Evolutionary conservation across 2,329 filamentous ascomycete genomes (phyloP).

Genomic region (Clarireedia hainanense): DNA sequence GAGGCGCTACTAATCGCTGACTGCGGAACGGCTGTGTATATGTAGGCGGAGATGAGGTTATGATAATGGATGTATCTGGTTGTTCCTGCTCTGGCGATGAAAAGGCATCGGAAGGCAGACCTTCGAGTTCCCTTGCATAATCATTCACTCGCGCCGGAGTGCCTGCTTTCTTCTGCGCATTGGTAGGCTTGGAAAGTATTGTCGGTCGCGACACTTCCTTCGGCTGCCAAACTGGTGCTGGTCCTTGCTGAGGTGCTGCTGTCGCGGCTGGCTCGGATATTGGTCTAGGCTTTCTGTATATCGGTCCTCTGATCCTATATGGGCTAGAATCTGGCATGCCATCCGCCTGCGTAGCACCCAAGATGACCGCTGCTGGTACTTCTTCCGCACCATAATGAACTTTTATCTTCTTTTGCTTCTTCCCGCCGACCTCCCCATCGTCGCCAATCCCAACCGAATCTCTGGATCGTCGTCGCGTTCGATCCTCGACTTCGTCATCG

Average conservation of each 20-base stretch:
- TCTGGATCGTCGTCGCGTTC: slow-evolving; percentile 11
- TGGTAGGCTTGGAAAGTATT: slow-evolving; percentile 2
- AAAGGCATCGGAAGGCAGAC: slow-evolving; percentile 41
- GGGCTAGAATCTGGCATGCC: slow-evolving; percentile 36
- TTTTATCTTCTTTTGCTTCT: slow-evolving; percentile 26
- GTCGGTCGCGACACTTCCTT: not conserved
- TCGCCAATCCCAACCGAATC: slow-evolving; percentile 12
- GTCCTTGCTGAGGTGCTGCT: slow-evolving; percentile 8
- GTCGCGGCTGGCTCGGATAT: slow-evolving; percentile 18
- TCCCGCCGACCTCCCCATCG: slow-evolving; percentile 18
- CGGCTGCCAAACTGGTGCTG: not conserved
- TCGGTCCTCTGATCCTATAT: slow-evolving; percentile 41
- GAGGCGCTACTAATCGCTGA: slow-evolving; percentile 20
- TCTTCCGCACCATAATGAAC: slow-evolving; percentile 22
- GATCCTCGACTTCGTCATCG: not conserved
- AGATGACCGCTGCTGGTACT: slow-evolving; percentile 21
- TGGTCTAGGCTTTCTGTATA: slow-evolving; percentile 39
- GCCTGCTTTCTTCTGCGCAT: slow-evolving; percentile 9
- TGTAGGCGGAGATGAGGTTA: not conserved
- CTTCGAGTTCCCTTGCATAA: slow-evolving; percentile 39
- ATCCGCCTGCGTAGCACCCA: slow-evolving; percentile 28
- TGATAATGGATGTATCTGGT: not conserved
- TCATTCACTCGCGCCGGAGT: slow-evolving; percentile 24
- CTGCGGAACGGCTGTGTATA: not conserved
- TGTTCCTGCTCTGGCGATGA: slow-evolving; percentile 19